Percentiles rank a stretch among this genome's conserved stretches.
Evolutionary conservation across 2,329 filamentous ascomycete genomes (phyloP).

Genomic region (Onygenales sp.): DNA sequence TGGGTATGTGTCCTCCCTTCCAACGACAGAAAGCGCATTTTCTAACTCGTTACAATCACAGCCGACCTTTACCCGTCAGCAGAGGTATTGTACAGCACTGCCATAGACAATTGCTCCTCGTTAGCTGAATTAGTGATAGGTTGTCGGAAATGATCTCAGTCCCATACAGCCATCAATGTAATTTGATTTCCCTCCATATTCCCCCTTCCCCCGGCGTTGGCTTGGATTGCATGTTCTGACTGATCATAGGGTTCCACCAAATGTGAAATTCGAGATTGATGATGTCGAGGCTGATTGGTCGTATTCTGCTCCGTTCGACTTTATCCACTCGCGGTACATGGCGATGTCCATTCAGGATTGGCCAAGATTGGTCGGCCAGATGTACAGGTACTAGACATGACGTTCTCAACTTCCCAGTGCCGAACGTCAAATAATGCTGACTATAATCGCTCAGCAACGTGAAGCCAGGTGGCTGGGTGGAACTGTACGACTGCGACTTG

Average conservation of each 20-base stretch:
- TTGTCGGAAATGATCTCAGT: conserved; percentile 9
- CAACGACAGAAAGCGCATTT: not conserved
- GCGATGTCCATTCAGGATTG: conserved; percentile 45
- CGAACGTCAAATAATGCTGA: not conserved
- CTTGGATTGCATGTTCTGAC: not conserved
- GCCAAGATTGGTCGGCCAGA: conserved; percentile 37
- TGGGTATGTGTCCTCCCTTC: conserved; percentile 6
- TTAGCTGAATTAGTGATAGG: conserved; percentile 1
- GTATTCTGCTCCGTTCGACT: conserved; percentile 43
- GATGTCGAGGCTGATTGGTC: conserved; percentile 53
- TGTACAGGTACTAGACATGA: conserved; percentile 29
- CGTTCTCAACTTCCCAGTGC: not conserved
- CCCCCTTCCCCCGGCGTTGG: not conserved
- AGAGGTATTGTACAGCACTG: not conserved
- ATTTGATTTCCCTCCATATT: not conserved
- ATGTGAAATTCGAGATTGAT: conserved; percentile 53
- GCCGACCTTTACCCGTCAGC: not conserved
- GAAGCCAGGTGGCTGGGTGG: conserved; percentile 14
- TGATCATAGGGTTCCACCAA: conserved; percentile 43
- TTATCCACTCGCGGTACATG: conserved; percentile 46
- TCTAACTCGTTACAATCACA: not conserved
- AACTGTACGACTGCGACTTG: conserved; percentile 14
- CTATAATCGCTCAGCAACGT: conserved; percentile 18
- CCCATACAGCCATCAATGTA: not conserved
- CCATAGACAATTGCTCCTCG: not conserved